These are phyloP conservation scores for Cladophialophora carrionii DNA, from an alignment of 2,329 filamentous ascomycete genomes.

Conservation along the genomic window DNA sequence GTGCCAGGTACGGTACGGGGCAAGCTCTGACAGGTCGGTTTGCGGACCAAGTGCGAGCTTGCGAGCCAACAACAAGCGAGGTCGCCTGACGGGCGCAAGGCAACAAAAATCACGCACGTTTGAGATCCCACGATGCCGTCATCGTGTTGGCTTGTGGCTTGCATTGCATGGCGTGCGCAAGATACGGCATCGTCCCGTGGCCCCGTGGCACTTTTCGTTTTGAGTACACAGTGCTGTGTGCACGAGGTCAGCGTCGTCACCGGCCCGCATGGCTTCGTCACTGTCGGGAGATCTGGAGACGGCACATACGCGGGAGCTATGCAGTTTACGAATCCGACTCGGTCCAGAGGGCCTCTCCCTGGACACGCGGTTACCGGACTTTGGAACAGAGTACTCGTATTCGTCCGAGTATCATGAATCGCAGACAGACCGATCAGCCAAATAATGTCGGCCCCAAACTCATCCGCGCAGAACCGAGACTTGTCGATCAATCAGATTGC, in stretches of 20 bases:
- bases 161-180: slow-evolving; percentile 20
- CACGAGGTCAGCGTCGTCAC: slow-evolving; percentile 16
- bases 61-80: slow-evolving; percentile 13
- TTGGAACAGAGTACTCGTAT: not conserved
- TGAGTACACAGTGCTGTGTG: slow-evolving; percentile 4
- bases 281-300: slow-evolving; percentile 18
- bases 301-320: slow-evolving; percentile 21
- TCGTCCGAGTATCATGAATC: not conserved
- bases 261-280: slow-evolving; percentile 17
- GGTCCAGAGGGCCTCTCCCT: not conserved
- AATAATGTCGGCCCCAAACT: not conserved
- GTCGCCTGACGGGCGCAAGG: slow-evolving; percentile 20
- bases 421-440: not conserved
- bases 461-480: slow-evolving; percentile 23
- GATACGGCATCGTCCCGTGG: slow-evolving; percentile 25
- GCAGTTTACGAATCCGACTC: not conserved
- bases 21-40: slow-evolving; percentile 14
- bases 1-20: slow-evolving; percentile 17
- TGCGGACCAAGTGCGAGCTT: slow-evolving; percentile 5
- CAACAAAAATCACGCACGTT: slow-evolving; percentile 29
- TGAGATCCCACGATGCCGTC: slow-evolving; percentile 27
- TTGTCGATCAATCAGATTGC: slow-evolving; percentile 12
- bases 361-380: not conserved
- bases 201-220: slow-evolving; percentile 1
- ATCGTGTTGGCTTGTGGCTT: slow-evolving; percentile 15